Base-by-base conservation (phyloP, 1,284 basidiomycete genomes). In the Vanrija humicola region DNA sequence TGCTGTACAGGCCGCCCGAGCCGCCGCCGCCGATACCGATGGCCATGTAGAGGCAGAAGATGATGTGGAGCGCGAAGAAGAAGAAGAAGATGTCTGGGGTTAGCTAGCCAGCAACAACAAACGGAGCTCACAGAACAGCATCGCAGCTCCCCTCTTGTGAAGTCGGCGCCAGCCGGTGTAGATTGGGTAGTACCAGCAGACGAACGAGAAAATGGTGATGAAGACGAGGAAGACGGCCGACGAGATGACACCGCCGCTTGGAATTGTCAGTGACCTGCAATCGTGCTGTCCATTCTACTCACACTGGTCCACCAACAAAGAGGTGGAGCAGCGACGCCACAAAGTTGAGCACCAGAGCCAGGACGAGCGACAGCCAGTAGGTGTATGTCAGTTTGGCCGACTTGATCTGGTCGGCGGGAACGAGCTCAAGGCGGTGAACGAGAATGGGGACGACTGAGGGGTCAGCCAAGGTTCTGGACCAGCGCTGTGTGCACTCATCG, bases 131-230 rank as follows among this genome's bases (percentile, higher is more conserved):
- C 74, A 79, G 67, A 78, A 78, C 62, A 79, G 78, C 62, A 79
- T 70, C 21, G 75, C 75, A 61, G 75, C 68, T 42, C 66, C 68
- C 43, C 62, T 55, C 52, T 60, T 74, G 79, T 73, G 71, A 38
- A 87, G 91, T 82, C 96, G 95, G 86, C 92, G 91, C 79, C 92
- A 93, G 47, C 89, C 94, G 67, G 95, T 94, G 81, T 98, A 98
- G 69, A 95, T 88, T 3, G 95, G 94, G 67, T 89, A 84, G 74
- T 92, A 93, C 92, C 93, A 97, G 54, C 91, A 80, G 63, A 95
- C 79, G 79, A 97, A 97, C 38, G 91, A 92, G 44, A 86, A 76
- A 44, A 84, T 77, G 6, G 84, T 78, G 70, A 98, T 95, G 58
- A 97, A 79, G 49, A 90, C 81, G 43, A 94, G 63, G 73, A 97